Evolutionary conservation across 306 rosid species (phyloP).

Genomic region (Dalbergia oliveri): DNA sequence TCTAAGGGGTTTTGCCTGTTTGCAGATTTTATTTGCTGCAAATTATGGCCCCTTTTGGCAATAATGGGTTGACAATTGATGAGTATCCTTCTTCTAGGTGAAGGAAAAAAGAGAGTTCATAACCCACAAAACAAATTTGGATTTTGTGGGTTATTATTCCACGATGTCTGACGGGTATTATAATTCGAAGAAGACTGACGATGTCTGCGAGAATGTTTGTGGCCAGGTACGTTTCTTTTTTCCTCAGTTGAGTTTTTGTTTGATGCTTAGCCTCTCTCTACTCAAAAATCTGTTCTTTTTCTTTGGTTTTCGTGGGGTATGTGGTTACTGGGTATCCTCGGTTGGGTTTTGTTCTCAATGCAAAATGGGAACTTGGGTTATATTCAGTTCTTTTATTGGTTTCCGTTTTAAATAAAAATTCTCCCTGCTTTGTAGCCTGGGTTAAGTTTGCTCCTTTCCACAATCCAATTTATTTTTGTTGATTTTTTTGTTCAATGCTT

Average conservation of each 20-base stretch:
- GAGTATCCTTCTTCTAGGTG: constrained; percentile 39
- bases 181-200: constrained; percentile 88
- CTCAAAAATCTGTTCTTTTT: background rate
- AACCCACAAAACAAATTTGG: constrained; percentile 28
- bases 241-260: background rate
- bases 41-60: constrained; percentile 26
- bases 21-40: constrained; percentile 34
- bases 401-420: background rate
- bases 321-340: constrained; percentile 14
- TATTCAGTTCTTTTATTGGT: background rate
- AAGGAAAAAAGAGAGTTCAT: background rate
- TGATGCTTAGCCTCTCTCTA: background rate
- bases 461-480: background rate
- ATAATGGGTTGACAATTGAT: constrained; percentile 38
- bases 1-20: constrained; percentile 26
- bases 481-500: background rate
- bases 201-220: constrained; percentile 75
- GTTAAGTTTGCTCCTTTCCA: background rate
- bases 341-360: constrained; percentile 39
- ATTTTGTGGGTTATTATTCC: constrained; percentile 15
- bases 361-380: constrained; percentile 38
- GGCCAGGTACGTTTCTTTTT: constrained; percentile 63
- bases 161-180: constrained; percentile 80
- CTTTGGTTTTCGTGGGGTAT: background rate
- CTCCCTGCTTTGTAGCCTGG: background rate